These are phyloP conservation scores for Sutorius australiensis DNA, from an alignment of 768 basidiomycete species.

Conservation along the genomic window DNA sequence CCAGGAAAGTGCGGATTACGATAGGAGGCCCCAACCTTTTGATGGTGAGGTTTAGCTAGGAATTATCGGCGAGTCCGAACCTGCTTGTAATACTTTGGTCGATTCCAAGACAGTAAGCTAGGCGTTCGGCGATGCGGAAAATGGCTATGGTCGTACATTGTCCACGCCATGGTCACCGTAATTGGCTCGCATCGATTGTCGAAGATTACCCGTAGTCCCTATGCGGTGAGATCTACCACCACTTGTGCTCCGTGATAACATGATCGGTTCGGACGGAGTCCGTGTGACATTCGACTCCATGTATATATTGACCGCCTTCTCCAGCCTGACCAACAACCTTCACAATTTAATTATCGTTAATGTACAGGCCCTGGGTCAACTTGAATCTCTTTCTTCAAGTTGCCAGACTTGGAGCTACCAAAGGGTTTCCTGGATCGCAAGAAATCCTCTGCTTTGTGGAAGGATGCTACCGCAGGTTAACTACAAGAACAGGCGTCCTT, in stretches of 20 bases:
- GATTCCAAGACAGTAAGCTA: constrained; percentile 3
- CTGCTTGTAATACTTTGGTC: constrained; percentile 28
- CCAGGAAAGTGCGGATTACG: constrained; percentile 73
- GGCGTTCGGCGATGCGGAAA: background rate
- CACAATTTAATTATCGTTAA: too few relatives aligned
- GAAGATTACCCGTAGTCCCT: constrained; percentile 23
- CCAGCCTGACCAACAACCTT: too few relatives aligned
- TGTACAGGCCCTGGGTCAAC: too few relatives aligned
- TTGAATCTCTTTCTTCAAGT: too few relatives aligned
- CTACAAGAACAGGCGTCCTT: constrained; percentile 21
- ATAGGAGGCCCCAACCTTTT: constrained; percentile 60
- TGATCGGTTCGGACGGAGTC: too few relatives aligned
- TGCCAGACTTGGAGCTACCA: too few relatives aligned
- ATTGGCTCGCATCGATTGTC: constrained; percentile 48
- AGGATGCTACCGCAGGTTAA: constrained; percentile 22
- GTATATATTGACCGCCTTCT: too few relatives aligned
- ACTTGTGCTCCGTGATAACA: background rate
- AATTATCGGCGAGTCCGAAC: constrained; percentile 6
- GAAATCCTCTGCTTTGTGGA: constrained; percentile 24
- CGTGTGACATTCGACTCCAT: too few relatives aligned
- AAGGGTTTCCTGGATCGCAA: too few relatives aligned
- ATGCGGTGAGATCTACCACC: constrained; percentile 25
- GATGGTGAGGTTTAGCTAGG: background rate
- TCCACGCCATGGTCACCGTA: constrained; percentile 55
- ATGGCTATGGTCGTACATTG: constrained; percentile 38